Evolutionary conservation across 2,329 filamentous ascomycete genomes (phyloP).

Genomic region (Lasiodiplodia theobromae): DNA sequence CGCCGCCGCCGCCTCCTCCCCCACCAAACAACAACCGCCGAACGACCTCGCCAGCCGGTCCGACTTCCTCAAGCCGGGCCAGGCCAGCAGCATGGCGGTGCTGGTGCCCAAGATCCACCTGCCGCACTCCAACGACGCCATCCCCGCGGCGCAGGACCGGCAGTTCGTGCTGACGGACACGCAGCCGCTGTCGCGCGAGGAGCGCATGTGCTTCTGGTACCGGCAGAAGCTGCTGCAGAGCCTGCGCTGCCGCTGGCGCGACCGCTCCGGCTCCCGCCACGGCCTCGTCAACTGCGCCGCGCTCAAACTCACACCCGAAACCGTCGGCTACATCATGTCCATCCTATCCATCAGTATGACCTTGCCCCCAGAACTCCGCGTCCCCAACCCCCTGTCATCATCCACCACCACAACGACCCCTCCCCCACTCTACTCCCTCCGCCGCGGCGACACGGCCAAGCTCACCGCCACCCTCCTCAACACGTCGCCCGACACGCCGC

Average conservation of each 20-base stretch:
- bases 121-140: conserved; percentile 75
- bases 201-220: conserved; percentile 89
- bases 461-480: conserved; percentile 17
- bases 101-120: conserved; percentile 79
- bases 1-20: not conserved
- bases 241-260: conserved; percentile 75
- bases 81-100: conserved; percentile 76
- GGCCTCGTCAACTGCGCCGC: conserved; percentile 79
- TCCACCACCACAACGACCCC: conserved; percentile 18
- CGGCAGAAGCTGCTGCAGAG: conserved; percentile 78
- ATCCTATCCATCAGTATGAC: conserved; percentile 65
- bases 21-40: not conserved
- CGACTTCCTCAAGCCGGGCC: conserved; percentile 62
- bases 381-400: conserved; percentile 33
- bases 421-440: conserved; percentile 20
- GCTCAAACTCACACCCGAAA: conserved; percentile 74
- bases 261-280: conserved; percentile 57
- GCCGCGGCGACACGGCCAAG: conserved; percentile 17
- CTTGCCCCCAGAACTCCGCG: conserved; percentile 46
- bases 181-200: conserved; percentile 79
- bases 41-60: conserved; percentile 25
- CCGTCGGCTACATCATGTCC: conserved; percentile 84
- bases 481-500: conserved; percentile 13
- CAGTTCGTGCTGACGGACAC: conserved; percentile 89
- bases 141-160: conserved; percentile 83